Percentiles rank a stretch among this genome's conserved stretches.
phyloP scores from a whole-genome alignment of 257 asterid species.

The Solanum okadae region DNA sequence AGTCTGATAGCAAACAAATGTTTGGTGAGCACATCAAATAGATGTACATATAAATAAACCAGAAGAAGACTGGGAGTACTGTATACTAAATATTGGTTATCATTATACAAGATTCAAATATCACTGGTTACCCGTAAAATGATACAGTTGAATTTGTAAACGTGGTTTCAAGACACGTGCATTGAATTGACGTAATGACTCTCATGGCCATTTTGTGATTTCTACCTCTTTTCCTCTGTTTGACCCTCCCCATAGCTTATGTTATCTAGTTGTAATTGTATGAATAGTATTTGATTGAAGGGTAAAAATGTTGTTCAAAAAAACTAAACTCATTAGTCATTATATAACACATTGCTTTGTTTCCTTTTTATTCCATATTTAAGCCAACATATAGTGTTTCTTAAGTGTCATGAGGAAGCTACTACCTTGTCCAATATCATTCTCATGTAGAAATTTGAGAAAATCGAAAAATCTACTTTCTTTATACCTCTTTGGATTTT shows the following conservation, averaged over 20 bases:
- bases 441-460: conserved; percentile 22
- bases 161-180: neutral
- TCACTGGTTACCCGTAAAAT: neutral
- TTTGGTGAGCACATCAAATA: no score
- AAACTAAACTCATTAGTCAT: neutral
- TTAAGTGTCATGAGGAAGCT: conserved; percentile 22
- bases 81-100: neutral
- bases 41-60: neutral
- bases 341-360: neutral
- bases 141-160: neutral
- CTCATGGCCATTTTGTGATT: neutral
- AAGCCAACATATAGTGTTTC: neutral
- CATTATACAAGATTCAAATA: neutral
- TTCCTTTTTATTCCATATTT: neutral
- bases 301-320: neutral
- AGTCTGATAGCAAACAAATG: no score
- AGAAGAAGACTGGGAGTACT: no score
- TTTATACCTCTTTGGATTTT: neutral
- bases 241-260: neutral
- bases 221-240: neutral
- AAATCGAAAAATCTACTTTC: neutral
- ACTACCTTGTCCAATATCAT: conserved; percentile 26
- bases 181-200: neutral
- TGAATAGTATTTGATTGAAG: neutral
- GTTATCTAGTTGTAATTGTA: neutral